These are phyloP conservation scores for Hypomyces perniciosus DNA, from an alignment of 2,329 filamentous ascomycete species.

Conservation along the genomic window DNA sequence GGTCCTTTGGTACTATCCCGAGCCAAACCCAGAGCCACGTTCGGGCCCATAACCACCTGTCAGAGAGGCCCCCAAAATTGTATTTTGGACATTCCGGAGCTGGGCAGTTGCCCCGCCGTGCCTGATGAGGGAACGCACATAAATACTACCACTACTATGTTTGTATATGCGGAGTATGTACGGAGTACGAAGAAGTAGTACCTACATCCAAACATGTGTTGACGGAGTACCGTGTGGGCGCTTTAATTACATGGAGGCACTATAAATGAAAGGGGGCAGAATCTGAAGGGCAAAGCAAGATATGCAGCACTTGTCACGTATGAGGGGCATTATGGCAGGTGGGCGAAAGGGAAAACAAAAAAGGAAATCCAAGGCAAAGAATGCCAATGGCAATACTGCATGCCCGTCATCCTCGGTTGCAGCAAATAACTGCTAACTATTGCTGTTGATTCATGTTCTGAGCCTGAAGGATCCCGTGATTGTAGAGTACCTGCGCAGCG, in stretches of 20 bases:
- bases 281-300: neutral
- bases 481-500: neutral
- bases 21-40: neutral
- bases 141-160: neutral
- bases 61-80: neutral
- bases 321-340: neutral
- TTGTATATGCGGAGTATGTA: too few relatives aligned
- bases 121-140: slow-evolving; percentile 8
- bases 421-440: too few relatives aligned
- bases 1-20: neutral
- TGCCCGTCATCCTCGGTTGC: neutral
- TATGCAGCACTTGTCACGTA: neutral
- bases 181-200: too few relatives aligned
- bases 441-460: too few relatives aligned
- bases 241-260: too few relatives aligned
- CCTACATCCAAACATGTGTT: too few relatives aligned
- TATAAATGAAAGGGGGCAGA: neutral
- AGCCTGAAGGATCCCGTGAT: neutral
- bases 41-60: neutral
- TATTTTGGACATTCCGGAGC: slow-evolving; percentile 2
- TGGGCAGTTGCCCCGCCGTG: slow-evolving; percentile 7
- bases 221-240: too few relatives aligned
- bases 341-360: neutral
- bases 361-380: neutral
- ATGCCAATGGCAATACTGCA: neutral